Evolutionary conservation across 495 filamentous ascomycete species (phyloP), one percentile per base, ranked within the genome.

Genomic region (Bacidia gigantensis): DNA sequence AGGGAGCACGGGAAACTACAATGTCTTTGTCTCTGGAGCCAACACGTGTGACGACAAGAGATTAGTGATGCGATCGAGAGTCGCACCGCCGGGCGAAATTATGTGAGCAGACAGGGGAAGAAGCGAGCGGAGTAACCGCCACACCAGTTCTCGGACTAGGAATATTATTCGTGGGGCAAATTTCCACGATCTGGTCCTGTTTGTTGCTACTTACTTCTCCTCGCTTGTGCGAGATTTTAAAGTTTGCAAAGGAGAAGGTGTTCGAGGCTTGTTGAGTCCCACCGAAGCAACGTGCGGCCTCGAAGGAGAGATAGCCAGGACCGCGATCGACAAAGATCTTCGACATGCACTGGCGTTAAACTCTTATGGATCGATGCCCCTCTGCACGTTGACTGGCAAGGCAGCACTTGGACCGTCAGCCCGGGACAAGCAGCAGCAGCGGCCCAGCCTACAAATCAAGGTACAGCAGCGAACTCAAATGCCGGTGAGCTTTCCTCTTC

Each of bases 241-340:
- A 50, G 47, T 50, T 50, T 50, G 26, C 18, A 29, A 50, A 17
- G 26, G 47, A n/a, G 38, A 38, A 17, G 41, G 20, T 44, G 41
- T n/a, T 44, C 41, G 41, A 50, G 32, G 47, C 32, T 38, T 21
- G 25, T 50, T 50, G 47, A 50, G 11, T 50, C 47, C 29, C 17
- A n/a, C 47, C n/a, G 1, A 18, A 44, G 20, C 41, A 32, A 50
- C 47, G 47, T 50, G 47, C 47, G 47, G 47, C 47, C 47, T 26
- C 32, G 3, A 38, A 24, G 12, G 32, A 50, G 47, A 32, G 47
- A 50, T 50, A 50, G 47, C 20, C 40, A 55, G 52, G 56, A 44
- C 43, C 43, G 52, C 52, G 56, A 58, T 58, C 56, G 56, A 54
- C 56, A 58, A 47, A 51, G 56, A 58, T 58, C 56, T 53, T 58